phyloP scores from a whole-genome alignment of 2,329 filamentous ascomycete species.

The Colletotrichum eremochloae region DNA sequence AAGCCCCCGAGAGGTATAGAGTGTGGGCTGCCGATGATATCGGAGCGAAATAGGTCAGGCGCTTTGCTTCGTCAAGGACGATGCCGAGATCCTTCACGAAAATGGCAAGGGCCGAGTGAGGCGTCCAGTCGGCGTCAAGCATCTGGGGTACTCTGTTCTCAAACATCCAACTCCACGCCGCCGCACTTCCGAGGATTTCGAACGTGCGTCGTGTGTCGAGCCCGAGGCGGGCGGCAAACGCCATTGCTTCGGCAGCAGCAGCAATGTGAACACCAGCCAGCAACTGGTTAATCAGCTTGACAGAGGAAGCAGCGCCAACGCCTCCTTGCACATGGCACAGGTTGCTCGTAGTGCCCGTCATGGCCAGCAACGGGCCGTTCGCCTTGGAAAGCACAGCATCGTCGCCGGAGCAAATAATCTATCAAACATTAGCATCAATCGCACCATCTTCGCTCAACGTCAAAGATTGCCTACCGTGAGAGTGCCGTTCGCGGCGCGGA shows the following conservation, averaged over 20 bases:
- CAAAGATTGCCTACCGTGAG: conserved; percentile 48
- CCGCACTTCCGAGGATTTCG: conserved; percentile 59
- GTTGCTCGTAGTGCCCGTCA: conserved; percentile 50
- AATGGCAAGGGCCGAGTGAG: conserved; percentile 52
- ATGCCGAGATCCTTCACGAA: conserved; percentile 53
- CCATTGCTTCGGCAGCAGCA: conserved; percentile 67
- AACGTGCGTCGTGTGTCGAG: conserved; percentile 63
- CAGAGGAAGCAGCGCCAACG: conserved; percentile 66
- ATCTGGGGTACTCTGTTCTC: conserved; percentile 53
- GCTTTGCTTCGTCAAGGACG: conserved; percentile 50
- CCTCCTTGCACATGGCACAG: conserved; percentile 64
- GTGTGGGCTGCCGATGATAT: conserved; percentile 50
- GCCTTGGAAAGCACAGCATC: conserved; percentile 44
- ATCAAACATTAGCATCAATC: conserved; percentile 12
- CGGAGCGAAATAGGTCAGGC: conserved; percentile 47
- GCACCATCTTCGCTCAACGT: too few relatives aligned
- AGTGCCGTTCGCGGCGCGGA: conserved; percentile 52
- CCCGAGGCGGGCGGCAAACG: conserved; percentile 65
- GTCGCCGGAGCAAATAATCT: conserved; percentile 53
- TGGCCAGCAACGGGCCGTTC: conserved; percentile 48
- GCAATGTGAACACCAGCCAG: conserved; percentile 71
- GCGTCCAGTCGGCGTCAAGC: conserved; percentile 53
- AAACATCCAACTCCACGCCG: conserved; percentile 55
- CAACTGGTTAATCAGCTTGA: conserved; percentile 71
- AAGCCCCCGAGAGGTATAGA: conserved; percentile 50